Evolutionary conservation across 805 yeast genomes (phyloP), one percentile per base, ranked within the genome.

Genomic region (Ogataea paradorogensis): DNA sequence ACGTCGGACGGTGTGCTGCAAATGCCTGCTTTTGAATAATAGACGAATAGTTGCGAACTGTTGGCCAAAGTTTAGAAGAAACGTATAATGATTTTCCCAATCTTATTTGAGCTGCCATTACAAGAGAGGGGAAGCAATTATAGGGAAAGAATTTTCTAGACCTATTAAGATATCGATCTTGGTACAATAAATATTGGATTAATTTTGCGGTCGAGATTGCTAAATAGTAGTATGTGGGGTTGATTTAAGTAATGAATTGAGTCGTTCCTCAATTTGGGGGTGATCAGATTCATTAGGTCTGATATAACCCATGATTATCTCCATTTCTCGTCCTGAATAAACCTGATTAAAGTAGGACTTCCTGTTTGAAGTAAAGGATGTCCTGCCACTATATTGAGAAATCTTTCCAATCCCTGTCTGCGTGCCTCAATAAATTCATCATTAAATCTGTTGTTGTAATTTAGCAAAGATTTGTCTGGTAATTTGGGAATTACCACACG

Each of bases 301-400:
- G n/a, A n/a, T n/a, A n/a, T n/a, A n/a, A 2, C 14, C 31, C 11
- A 13, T 5, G 47, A 50, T 69, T 69, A 48, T 76, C 42, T 86
- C 95, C 95, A 87, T 27, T 67, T 71, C 5, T 87, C 95, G 55
- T 86, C 90, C 62, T 91, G 96, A 38, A 93, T 80, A 54, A 93
- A 91, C 37, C 88, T 82, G 42, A 81, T 80, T 47, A 90, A 71
- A 1, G 82, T 79, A 51, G 79, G 78, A 15, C 91, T 73, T 0
- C 95, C 95, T 0, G 96, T 84, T 64, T 93, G 98, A 43, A 91
- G 65, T 46, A 91, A 65, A 1, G 99, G 99, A 61, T 91, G 99
- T 9, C 96, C 93, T 10, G 95, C 93, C 14, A 90, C 95, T 13
- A 78, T 70, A 30, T 69, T 53, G 28, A 93, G 60, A 64, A 95